Evolutionary conservation across 2,329 filamentous ascomycete species (phyloP).

Genomic region (Didymella glomerata): DNA sequence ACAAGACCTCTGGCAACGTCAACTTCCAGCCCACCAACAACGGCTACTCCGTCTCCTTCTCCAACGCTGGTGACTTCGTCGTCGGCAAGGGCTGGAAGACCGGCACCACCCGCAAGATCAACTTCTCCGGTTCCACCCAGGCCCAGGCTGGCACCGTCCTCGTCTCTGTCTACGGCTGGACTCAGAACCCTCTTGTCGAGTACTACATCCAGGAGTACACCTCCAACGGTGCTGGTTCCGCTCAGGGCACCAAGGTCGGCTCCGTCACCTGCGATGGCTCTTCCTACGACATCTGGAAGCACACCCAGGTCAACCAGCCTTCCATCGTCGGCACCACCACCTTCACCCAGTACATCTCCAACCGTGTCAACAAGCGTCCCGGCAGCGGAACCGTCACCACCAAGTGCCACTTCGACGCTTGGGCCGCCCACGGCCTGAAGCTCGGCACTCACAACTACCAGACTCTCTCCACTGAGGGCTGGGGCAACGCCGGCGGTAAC

Average conservation of each 20-base stretch:
- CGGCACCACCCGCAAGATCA: conserved; percentile 41
- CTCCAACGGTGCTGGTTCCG: conserved; percentile 52
- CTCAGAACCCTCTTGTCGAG: conserved; percentile 57
- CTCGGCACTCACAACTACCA: conserved; percentile 42
- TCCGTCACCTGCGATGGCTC: conserved; percentile 42
- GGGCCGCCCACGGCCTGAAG: conserved; percentile 38
- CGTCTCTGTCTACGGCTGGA: conserved; percentile 64
- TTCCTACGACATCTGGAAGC: conserved; percentile 44
- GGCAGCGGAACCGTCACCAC: conserved; percentile 44
- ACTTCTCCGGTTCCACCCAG: conserved; percentile 38
- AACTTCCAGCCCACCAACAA: conserved; percentile 39
- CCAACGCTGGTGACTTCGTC: conserved; percentile 43
- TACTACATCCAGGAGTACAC: conserved; percentile 62
- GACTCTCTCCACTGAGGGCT: conserved; percentile 42
- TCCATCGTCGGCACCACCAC: conserved; percentile 59
- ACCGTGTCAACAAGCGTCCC: conserved; percentile 37
- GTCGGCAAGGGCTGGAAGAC: conserved; percentile 47
- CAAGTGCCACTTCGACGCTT: conserved; percentile 44
- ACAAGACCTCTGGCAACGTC: conserved; percentile 44
- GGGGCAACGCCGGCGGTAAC: conserved; percentile 41
- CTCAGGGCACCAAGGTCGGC: conserved; percentile 40
- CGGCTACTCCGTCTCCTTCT: conserved; percentile 43
- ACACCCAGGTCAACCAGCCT: conserved; percentile 52
- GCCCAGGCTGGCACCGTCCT: conserved; percentile 38
- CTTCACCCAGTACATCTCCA: conserved; percentile 61